Conservation (phyloP, 495 filamentous ascomycete species). For the Podospora didyma region DNA sequence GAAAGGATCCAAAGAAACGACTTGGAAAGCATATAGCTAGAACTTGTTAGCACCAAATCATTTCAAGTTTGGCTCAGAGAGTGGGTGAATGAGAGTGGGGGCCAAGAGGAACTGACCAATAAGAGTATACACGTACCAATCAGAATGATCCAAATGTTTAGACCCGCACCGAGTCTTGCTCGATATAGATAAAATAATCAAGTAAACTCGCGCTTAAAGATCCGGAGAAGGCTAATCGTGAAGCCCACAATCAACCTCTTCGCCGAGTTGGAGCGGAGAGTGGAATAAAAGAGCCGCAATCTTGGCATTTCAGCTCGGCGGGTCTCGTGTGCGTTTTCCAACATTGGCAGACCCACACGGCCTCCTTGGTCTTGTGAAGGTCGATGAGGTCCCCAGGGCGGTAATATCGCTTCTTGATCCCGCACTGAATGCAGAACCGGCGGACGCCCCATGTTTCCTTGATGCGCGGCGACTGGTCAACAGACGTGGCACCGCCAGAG, state of each 20-base stretch:
- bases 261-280: slow-evolving; percentile 2
- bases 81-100: too few species aligned
- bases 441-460: slow-evolving; percentile 17
- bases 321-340: slow-evolving; percentile 9
- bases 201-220: neutral
- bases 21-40: too few species aligned
- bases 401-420: slow-evolving; percentile 19
- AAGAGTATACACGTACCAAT: too few species aligned
- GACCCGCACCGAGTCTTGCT: too few species aligned
- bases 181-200: too few species aligned
- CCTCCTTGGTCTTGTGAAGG: slow-evolving; percentile 12
- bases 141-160: too few species aligned
- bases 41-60: too few species aligned
- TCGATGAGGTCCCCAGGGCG: slow-evolving; percentile 21
- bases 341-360: slow-evolving; percentile 28
- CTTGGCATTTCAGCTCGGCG: slow-evolving; percentile 6
- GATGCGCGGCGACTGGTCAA: slow-evolving; percentile 14
- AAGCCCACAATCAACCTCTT: neutral
- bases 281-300: slow-evolving; percentile 3
- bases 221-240: neutral
- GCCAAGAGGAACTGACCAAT: too few species aligned
- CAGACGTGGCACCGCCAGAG: neutral
- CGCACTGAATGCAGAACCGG: slow-evolving; percentile 27
- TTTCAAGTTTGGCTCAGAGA: too few species aligned
- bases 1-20: too few species aligned